A percentile compares a stretch with the other conserved stretches of the same genome.
Evolutionary conservation across 306 rosid genomes (phyloP).

Genomic region (Prunus fruticosa): DNA sequence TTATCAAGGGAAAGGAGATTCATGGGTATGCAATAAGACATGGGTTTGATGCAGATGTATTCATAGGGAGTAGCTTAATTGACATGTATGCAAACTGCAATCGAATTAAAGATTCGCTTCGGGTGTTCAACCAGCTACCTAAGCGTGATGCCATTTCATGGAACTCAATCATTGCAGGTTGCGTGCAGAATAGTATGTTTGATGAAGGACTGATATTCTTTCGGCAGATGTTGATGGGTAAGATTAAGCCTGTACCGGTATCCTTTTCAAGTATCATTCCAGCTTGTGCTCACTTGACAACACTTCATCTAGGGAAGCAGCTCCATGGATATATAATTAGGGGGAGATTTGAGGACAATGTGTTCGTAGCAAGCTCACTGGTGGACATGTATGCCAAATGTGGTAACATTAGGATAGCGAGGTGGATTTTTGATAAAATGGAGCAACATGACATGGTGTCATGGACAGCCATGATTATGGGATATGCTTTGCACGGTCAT

Average conservation of each 20-base stretch:
- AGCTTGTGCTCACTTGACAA: conserved; percentile 82
- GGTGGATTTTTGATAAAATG: conserved; percentile 52
- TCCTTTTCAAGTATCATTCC: conserved; percentile 84
- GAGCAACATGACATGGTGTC: conserved; percentile 67
- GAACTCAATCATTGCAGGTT: conserved; percentile 84
- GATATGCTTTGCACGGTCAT: conserved; percentile 80
- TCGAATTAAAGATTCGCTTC: conserved; percentile 39
- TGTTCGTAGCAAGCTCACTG: conserved; percentile 66
- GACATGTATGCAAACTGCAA: conserved; percentile 90
- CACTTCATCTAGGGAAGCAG: conserved; percentile 77
- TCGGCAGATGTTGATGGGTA: conserved; percentile 55
- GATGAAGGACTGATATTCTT: conserved; percentile 61
- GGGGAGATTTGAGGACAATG: conserved; percentile 50
- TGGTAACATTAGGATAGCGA: conserved; percentile 63
- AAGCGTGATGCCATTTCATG: conserved; percentile 60
- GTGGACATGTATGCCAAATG: conserved; percentile 94
- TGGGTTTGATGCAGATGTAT: conserved; percentile 63
- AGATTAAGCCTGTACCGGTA: conserved; percentile 50
- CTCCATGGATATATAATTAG: conserved; percentile 73
- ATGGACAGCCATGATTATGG: conserved; percentile 95
- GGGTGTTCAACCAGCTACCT: conserved; percentile 46
- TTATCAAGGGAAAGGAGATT: conserved; percentile 75
- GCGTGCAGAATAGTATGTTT: conserved; percentile 79
- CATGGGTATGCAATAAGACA: conserved; percentile 68
- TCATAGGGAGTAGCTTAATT: conserved; percentile 75